These are phyloP conservation scores for Hericium alpestre DNA, from an alignment of 768 basidiomycete species.

Conservation along the genomic window DNA sequence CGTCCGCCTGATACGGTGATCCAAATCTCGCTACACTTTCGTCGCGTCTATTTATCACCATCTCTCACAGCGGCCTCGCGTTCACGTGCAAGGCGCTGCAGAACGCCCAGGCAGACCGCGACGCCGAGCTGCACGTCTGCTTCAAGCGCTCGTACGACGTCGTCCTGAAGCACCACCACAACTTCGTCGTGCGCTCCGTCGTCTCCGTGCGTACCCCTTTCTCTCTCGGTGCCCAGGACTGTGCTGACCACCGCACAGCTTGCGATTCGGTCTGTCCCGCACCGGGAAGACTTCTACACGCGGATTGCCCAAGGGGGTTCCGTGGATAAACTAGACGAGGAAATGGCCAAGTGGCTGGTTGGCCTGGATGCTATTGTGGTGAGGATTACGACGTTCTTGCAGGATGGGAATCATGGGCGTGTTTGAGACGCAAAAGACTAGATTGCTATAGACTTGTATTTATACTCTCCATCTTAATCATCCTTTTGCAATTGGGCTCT, in stretches of 20 bases:
- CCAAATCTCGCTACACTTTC: slow-evolving; percentile 10
- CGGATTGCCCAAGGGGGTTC: slow-evolving; percentile 53
- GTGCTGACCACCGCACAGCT: slow-evolving; percentile 16
- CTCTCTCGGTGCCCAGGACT: not conserved
- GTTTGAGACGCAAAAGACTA: slow-evolving; percentile 23
- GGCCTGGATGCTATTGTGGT: slow-evolving; percentile 44
- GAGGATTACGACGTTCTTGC: slow-evolving; percentile 43
- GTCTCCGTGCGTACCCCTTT: slow-evolving; percentile 44
- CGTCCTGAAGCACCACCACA: slow-evolving; percentile 56
- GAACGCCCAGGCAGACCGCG: slow-evolving; percentile 46
- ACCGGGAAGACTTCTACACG: slow-evolving; percentile 50
- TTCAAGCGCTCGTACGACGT: slow-evolving; percentile 65
- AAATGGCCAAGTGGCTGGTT: slow-evolving; percentile 49
- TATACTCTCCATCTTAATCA: no score
- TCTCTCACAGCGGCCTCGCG: slow-evolving; percentile 47
- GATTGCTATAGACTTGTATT: no score
- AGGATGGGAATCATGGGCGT: slow-evolving; percentile 45
- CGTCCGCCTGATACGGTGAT: slow-evolving; percentile 54
- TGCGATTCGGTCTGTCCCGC: slow-evolving; percentile 43
- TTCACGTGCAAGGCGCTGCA: slow-evolving; percentile 62
- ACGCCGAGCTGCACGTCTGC: slow-evolving; percentile 49
- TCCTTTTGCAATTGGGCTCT: no score
- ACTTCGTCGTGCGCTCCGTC: slow-evolving; percentile 55
- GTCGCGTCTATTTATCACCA: no score
- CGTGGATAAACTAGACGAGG: slow-evolving; percentile 40